These are phyloP conservation scores for Hylodesmum podocarpum DNA, from an alignment of 306 rosid species.

Conservation along the genomic window DNA sequence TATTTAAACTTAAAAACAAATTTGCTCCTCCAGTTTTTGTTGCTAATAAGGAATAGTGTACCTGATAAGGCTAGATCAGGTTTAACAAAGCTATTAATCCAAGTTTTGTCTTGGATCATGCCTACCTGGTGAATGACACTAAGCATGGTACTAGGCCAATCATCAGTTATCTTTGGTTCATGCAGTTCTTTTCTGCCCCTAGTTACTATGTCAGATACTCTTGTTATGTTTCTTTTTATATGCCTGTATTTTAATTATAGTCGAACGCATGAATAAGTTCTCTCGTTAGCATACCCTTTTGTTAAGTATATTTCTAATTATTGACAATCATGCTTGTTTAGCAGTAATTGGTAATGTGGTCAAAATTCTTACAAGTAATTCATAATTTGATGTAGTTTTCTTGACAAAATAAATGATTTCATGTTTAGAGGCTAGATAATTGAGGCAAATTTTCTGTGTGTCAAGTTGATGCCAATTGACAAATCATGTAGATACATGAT, in stretches of 20 bases:
- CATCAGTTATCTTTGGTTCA: background rate
- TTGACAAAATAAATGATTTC: background rate
- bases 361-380: background rate
- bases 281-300: background rate
- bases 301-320: constrained; percentile 7
- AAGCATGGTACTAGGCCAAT: background rate
- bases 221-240: background rate
- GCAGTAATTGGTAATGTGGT: background rate
- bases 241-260: background rate
- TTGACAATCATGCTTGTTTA: background rate
- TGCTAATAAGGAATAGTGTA: background rate
- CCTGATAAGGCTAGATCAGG: background rate
- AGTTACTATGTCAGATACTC: background rate
- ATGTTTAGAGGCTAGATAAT: background rate
- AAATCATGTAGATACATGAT: constrained; percentile 9
- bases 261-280: background rate
- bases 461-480: constrained; percentile 1
- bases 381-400: background rate
- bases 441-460: background rate
- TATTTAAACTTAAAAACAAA: background rate
- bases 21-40: background rate
- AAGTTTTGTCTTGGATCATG: background rate
- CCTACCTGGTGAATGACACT: background rate
- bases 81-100: background rate
- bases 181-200: background rate